Base-by-base conservation (phyloP, 2,329 filamentous ascomycete species). In the Claviceps sp. region DNA sequence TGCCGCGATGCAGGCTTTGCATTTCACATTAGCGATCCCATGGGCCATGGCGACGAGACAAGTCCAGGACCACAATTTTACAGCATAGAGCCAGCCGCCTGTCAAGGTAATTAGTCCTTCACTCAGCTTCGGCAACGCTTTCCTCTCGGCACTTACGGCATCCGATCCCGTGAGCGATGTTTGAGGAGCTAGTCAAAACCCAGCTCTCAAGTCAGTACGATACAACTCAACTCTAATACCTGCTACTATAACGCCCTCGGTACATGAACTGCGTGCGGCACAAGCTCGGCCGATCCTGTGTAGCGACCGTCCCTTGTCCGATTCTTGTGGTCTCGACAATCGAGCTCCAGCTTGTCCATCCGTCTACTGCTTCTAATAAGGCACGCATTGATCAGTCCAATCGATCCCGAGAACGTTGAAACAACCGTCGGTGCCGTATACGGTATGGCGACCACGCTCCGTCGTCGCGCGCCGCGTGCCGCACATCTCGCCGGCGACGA, bases 391-490 rank as follows among this genome's bases (percentile, higher is more conserved):
- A 47, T 8, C 40, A 18, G n/a, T 6, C 4, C 18, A 47, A 14
- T 14, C 37, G 5, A 20, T 24, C 20, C 38, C 37, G 36, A n/a
- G 11, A 37, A 22, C 16, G n/a, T 7, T 22, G 24, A 9, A n/a
- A 42, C 22, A 18, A 22, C 37, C 13, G 3, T 41, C n/a, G 11
- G 36, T 13, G 49, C 49, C 41, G 14, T 8, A 20, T 20, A 20
- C 20, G 20, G 20, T 20, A 51, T 51, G 66, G 59, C 63, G 44
- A 62, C 64, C n/a, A 63, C 60, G 38, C 52, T 67, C 46, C 65
- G 66, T 56, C 64, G 66, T 44, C 65, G 66, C 38, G 61, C 62
- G 38, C 50, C 61, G 30, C 55, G 55, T 47, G 60, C 63, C 42
- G 53, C 54, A 48, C 57, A 55, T 38, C 45, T 55, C 26, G 45